Evolutionary conservation across 208 protist genomes (phyloP).

Genomic region (Acanthamoeba castellanii): DNA sequence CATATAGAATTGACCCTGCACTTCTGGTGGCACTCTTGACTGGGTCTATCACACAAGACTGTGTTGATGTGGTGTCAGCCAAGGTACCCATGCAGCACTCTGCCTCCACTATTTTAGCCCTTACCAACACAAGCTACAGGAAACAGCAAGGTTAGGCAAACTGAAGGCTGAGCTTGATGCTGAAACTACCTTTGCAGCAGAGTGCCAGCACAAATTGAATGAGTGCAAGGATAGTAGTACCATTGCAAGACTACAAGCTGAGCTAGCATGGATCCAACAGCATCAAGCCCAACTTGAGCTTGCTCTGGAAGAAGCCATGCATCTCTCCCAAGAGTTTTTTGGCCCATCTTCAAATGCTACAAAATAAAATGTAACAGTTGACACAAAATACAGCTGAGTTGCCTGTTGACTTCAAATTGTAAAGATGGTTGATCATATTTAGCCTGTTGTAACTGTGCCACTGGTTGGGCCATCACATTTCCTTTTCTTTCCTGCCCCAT

Average conservation of each 20-base stretch:
- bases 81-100: background rate
- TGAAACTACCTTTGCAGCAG: background rate
- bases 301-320: background rate
- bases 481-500: no score
- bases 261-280: constrained; percentile 23
- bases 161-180: background rate
- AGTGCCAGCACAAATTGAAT: background rate
- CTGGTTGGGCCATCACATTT: no score
- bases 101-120: background rate
- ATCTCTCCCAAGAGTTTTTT: background rate
- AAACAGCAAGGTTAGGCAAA: background rate
- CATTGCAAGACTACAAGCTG: background rate
- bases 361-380: no score
- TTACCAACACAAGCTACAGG: background rate
- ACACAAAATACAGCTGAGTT: no score
- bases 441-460: no score
- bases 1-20: constrained; percentile 26
- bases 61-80: background rate
- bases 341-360: no score
- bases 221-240: background rate
- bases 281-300: background rate
- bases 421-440: no score
- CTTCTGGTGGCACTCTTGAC: constrained; percentile 1
- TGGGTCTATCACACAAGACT: background rate
- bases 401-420: no score